Conservation (phyloP, 1,284 basidiomycete species). For the Trametes pubescens region DNA sequence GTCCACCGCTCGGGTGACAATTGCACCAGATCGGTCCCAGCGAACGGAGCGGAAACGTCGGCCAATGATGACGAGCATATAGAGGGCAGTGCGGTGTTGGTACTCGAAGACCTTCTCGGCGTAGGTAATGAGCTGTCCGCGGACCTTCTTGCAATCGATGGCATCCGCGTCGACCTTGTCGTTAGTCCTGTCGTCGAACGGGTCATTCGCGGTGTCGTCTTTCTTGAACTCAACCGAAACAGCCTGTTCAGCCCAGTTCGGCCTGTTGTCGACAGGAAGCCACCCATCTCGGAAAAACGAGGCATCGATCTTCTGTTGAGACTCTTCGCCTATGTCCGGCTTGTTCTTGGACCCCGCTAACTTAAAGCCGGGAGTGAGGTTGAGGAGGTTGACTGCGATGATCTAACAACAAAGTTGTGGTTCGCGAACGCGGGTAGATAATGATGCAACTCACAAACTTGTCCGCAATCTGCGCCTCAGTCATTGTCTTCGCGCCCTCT, state of each 20-base stretch:
- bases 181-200: slow-evolving; percentile 1
- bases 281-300: background rate
- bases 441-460: background rate
- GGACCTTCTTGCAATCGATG: background rate
- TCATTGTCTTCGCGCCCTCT: background rate
- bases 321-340: slow-evolving; percentile 10
- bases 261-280: background rate
- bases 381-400: background rate
- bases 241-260: slow-evolving; percentile 2
- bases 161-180: background rate
- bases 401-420: background rate
- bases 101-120: slow-evolving; percentile 13
- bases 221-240: slow-evolving; percentile 7
- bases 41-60: slow-evolving; percentile 17
- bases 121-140: slow-evolving; percentile 12
- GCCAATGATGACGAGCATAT: slow-evolving; percentile 24
- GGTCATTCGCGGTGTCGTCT: background rate
- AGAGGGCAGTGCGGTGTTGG: slow-evolving; percentile 22
- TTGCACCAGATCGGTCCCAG: slow-evolving; percentile 26
- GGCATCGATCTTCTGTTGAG: slow-evolving; percentile 11
- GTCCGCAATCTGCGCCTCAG: background rate
- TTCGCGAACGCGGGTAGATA: background rate
- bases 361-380: slow-evolving; percentile 2
- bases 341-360: slow-evolving; percentile 1
- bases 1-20: slow-evolving; percentile 22